Base-by-base conservation (phyloP, 1,284 basidiomycete genomes). In the Cutaneotrichosporon mucoides region DNA sequence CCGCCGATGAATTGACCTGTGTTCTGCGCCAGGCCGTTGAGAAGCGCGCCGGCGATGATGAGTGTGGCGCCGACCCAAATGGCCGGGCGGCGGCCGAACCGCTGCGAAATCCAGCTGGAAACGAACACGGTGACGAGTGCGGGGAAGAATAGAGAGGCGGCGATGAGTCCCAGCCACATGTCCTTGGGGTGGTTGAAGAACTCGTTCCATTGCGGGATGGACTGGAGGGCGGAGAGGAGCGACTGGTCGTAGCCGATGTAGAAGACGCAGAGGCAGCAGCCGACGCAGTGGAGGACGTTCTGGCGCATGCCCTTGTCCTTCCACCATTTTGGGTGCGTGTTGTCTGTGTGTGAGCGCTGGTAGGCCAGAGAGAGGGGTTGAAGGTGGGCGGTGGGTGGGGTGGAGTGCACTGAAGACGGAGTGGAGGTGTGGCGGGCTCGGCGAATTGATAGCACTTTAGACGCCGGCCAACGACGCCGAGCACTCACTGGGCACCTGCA, bases 321-420 rank as follows among this genome's bases (percentile, higher is more conserved):
- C 64, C 64, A 70, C 70, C 70, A 72, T 11, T 24, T 54, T 36
- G 60, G 12, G 37, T 63, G 46, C 16, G 70, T 68, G 57, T 70
- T 72, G 63, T 53, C 51, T 53, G 51, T 24, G 3, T 9, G 44
- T 45, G 9, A 45, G 44, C 44, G 24, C 24, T 24, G 24, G 24
- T 24, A 24, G 24, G 24, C 24, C 24, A 24, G 24, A 24, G 24
- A 24, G 24, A 24, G 24, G 24, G 24, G 24, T 24, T 24, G 24
- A 24, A 24, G 24, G 24, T 24, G 24, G 24, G 24, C 24, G 24
- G 24, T 24, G 24, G 24, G 24, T 24, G 24, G 24, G 24, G 24
- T 24, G 24, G 24, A 24, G 24, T 24, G 24, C 24, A 24, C 24
- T 24, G 24, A 24, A 24, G 24, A 24, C 24, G 24, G 24, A 24